Conservation (phyloP, 2,329 filamentous ascomycete species). For the Anthostomella pinea region DNA sequence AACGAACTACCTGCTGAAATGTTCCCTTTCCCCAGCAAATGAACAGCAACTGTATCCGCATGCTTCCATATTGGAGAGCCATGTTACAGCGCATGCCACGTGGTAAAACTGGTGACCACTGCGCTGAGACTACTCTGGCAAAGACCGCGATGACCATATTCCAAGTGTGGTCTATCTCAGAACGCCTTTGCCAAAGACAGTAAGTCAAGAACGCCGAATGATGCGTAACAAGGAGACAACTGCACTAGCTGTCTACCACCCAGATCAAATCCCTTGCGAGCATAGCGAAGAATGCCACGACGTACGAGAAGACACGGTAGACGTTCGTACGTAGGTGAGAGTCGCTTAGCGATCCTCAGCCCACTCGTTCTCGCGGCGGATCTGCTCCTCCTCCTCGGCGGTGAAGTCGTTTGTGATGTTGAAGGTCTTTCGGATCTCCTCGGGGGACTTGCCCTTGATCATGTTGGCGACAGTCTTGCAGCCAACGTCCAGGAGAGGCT, state of each 20-base stretch:
- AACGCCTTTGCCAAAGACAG: slow-evolving; percentile 10
- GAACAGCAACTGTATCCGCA: no score
- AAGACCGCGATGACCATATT: slow-evolving; percentile 2
- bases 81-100: neutral
- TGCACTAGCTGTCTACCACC: neutral
- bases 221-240: neutral
- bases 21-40: no score
- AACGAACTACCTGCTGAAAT: no score
- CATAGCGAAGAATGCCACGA: no score
- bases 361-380: slow-evolving; percentile 87
- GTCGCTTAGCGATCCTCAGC: slow-evolving; percentile 69
- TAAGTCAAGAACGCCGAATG: slow-evolving; percentile 7
- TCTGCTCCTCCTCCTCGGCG: slow-evolving; percentile 98
- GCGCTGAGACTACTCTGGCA: neutral
- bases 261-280: neutral
- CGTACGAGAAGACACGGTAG: neutral
- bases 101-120: neutral
- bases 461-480: slow-evolving; percentile 99
- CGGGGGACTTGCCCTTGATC: slow-evolving; percentile 99
- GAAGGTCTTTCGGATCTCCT: slow-evolving; percentile 99
- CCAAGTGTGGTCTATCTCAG: slow-evolving; percentile 3
- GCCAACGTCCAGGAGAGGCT: slow-evolving; percentile 92
- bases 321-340: neutral
- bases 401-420: slow-evolving; percentile 99
- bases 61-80: no score